Conservation (phyloP, 2,329 filamentous ascomycete genomes). For the Aspergillus neotritici region DNA sequence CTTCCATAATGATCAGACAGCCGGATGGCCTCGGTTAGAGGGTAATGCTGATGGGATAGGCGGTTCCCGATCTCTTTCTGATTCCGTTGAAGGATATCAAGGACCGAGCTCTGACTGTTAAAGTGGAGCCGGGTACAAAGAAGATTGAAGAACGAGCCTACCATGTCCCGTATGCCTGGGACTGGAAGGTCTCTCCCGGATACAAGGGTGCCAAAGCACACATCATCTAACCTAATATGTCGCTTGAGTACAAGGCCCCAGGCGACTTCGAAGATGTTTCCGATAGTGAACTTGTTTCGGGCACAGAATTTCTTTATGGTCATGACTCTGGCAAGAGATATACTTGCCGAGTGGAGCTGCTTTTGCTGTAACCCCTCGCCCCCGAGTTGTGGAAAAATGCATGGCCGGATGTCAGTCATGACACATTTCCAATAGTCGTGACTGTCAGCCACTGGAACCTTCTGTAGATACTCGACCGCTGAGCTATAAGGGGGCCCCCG, state of each 20-base stretch:
- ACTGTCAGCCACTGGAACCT: neutral
- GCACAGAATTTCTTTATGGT: neutral
- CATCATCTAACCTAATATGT: slow-evolving; percentile 2
- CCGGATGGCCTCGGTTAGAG: neutral
- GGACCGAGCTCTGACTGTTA: neutral
- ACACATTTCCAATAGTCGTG: neutral
- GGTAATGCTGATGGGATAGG: neutral
- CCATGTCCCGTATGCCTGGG: neutral
- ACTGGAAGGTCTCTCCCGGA: slow-evolving; percentile 4
- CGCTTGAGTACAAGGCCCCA: slow-evolving; percentile 5
- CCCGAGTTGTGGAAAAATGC: neutral
- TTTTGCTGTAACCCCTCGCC: neutral
- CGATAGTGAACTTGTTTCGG: neutral
- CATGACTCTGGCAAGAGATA: too few relatives aligned
- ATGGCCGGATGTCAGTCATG: neutral
- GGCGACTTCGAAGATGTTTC: slow-evolving; percentile 6
- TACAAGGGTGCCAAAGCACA: slow-evolving; percentile 9
- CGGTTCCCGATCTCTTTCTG: neutral
- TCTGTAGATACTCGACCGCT: neutral
- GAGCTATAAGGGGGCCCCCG: neutral
- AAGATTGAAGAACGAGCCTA: slow-evolving; percentile 3
- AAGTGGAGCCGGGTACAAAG: neutral
- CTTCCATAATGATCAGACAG: neutral
- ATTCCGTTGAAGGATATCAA: neutral
- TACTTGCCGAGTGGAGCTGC: too few relatives aligned